These are phyloP conservation scores for Aspergillus vadensis DNA, from an alignment of 2,329 filamentous ascomycete species.

Conservation along the genomic window DNA sequence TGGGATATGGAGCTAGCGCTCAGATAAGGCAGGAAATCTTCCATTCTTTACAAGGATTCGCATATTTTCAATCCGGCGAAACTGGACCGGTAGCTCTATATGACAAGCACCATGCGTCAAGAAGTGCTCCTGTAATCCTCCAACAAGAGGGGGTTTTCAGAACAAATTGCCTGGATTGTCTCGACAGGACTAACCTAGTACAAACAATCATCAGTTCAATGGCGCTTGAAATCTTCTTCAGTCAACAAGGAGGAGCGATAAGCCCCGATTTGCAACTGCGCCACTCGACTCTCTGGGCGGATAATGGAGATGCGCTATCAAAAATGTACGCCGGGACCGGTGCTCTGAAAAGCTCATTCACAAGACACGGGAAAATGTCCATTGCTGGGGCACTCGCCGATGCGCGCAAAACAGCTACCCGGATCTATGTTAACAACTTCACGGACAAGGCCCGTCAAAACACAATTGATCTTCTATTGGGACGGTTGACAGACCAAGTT, in stretches of 20 bases:
- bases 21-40: constrained; percentile 79
- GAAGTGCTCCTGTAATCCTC: constrained; percentile 65
- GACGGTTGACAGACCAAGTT: constrained; percentile 77
- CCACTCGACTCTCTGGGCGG: constrained; percentile 92
- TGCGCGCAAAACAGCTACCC: constrained; percentile 87
- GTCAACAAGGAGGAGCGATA: constrained; percentile 69
- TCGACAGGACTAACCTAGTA: constrained; percentile 93
- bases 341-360: constrained; percentile 93
- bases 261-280: constrained; percentile 84
- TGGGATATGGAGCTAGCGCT: constrained; percentile 87
- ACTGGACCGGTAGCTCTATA: constrained; percentile 47
- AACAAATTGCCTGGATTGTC: constrained; percentile 93
- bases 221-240: constrained; percentile 82
- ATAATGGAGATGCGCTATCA: constrained; percentile 91
- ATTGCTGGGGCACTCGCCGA: constrained; percentile 92
- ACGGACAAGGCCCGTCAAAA: constrained; percentile 89
- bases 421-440: constrained; percentile 97
- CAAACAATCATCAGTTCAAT: constrained; percentile 95
- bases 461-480: constrained; percentile 90
- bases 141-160: constrained; percentile 96
- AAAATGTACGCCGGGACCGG: constrained; percentile 97
- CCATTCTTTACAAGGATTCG: constrained; percentile 79
- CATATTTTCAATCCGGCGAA: constrained; percentile 85
- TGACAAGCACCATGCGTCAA: constrained; percentile 46
- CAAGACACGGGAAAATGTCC: constrained; percentile 92